A percentile compares a stretch with the other conserved stretches of the same genome.
Evolutionary conservation across 257 asterid genomes (phyloP).

Genomic region (Solanum peruvianum): DNA sequence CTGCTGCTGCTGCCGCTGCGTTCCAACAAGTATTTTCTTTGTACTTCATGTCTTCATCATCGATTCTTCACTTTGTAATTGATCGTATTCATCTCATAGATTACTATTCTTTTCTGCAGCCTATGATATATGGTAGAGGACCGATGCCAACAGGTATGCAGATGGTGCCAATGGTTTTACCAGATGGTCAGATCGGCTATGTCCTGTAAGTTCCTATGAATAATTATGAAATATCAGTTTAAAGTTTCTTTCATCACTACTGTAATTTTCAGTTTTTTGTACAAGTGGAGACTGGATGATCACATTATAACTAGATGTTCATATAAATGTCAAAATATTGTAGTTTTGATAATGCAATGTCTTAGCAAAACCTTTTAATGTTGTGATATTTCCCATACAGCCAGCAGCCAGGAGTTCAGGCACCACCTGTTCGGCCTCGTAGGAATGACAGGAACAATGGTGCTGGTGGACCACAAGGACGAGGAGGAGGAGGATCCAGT

Average conservation of each 20-base stretch:
- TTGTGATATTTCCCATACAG: constrained; percentile 24
- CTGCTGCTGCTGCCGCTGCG: constrained; percentile 3
- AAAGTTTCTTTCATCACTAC: not conserved
- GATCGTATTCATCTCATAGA: not conserved
- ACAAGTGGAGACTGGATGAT: not conserved
- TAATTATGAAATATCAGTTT: not conserved
- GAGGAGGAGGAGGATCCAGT: constrained; percentile 58
- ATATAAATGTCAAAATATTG: not conserved
- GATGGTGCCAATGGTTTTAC: constrained; percentile 98
- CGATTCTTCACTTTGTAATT: not conserved
- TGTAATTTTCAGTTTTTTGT: not conserved
- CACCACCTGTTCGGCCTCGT: constrained; percentile 65
- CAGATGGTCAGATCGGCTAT: constrained; percentile 95
- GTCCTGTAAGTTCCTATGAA: constrained; percentile 64
- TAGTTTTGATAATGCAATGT: not conserved
- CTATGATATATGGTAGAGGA: constrained; percentile 94
- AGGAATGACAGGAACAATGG: constrained; percentile 70
- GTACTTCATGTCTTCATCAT: not conserved
- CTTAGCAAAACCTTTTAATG: not conserved
- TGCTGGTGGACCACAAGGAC: constrained; percentile 35
- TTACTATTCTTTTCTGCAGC: constrained; percentile 34
- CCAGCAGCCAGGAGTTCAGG: constrained; percentile 89
- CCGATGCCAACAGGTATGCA: constrained; percentile 99
- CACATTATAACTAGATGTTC: not conserved
- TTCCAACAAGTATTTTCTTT: constrained; percentile 63